These are phyloP conservation scores for Rhytidiadelphus loreus DNA, from an alignment of 225 moss, liverwort and hornwort genomes.

Conservation along the genomic window DNA sequence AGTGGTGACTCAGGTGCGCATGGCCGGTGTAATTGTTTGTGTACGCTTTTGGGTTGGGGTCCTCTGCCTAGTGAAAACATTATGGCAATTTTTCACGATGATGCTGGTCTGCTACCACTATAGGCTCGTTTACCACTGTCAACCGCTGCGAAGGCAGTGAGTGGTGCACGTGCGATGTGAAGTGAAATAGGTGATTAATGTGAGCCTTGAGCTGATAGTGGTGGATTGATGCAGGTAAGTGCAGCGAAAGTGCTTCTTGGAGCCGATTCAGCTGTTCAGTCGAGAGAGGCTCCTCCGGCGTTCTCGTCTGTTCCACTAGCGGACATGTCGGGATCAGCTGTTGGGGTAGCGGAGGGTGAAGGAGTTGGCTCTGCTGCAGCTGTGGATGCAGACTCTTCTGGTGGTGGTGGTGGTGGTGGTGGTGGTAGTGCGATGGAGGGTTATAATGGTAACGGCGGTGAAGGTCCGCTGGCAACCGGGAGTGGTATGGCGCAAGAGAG, in stretches of 20 bases:
- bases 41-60: not conserved
- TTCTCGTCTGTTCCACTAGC: conserved; percentile 61
- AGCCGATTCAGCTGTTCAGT: conserved; percentile 31
- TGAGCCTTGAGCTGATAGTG: not conserved
- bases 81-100: not conserved
- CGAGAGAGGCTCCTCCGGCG: conserved; percentile 51
- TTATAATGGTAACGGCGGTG: not conserved
- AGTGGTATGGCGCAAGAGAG: not conserved
- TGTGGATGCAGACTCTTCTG: conserved; percentile 3
- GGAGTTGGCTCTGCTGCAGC: conserved; percentile 10
- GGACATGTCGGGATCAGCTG: conserved; percentile 8
- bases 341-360: conserved; percentile 8
- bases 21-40: not conserved
- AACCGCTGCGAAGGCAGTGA: not conserved
- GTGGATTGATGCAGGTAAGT: conserved; percentile 49
- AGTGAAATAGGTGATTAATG: not conserved
- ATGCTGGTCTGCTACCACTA: not conserved
- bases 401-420: not conserved
- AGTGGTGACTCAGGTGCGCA: conserved; percentile 55
- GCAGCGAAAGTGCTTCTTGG: conserved; percentile 66
- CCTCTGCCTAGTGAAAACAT: not conserved
- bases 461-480: not conserved
- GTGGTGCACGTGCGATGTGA: not conserved
- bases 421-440: not conserved
- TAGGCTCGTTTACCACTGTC: not conserved